These are phyloP conservation scores for Ceratobasidium theobromae DNA, from an alignment of 1,284 basidiomycete species.

Conservation along the genomic window DNA sequence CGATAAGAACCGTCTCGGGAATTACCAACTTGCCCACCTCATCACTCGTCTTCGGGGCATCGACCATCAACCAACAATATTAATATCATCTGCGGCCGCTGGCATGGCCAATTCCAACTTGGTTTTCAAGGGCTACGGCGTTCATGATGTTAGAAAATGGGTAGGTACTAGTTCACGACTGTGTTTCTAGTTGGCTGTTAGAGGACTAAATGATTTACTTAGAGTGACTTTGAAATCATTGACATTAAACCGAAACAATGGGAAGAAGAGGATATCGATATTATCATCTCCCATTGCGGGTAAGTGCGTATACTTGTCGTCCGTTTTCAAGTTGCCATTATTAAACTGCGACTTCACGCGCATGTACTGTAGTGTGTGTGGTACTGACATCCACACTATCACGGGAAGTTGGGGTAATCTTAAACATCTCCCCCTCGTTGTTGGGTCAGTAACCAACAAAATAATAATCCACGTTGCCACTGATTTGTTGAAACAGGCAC, in stretches of 20 bases:
- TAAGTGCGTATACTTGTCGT: not conserved
- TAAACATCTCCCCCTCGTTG: conserved; percentile 46
- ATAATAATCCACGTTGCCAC: not conserved
- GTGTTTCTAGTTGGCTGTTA: not conserved
- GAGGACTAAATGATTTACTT: conserved; percentile 32
- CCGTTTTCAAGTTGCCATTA: not conserved
- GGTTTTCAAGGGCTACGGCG: conserved; percentile 34
- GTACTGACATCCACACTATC: conserved; percentile 58
- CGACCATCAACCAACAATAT: too few relatives aligned
- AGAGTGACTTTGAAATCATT: conserved; percentile 50
- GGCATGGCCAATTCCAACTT: not conserved
- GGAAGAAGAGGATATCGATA: conserved; percentile 45
- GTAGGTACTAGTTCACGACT: not conserved
- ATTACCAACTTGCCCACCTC: too few relatives aligned
- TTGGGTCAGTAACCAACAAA: conserved; percentile 42
- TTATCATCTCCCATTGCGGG: conserved; percentile 47
- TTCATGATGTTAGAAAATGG: conserved; percentile 32
- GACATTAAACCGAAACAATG: conserved; percentile 44
- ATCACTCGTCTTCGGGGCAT: too few relatives aligned
- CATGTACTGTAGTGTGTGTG: conserved; percentile 49
- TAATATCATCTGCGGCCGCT: not conserved
- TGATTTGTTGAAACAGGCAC: conserved; percentile 47
- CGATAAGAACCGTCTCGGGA: too few relatives aligned
- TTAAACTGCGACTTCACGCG: not conserved
- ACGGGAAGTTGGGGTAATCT: conserved; percentile 53